Conservation (phyloP, 257 asterid species). For the Misopates orontium region DNA sequence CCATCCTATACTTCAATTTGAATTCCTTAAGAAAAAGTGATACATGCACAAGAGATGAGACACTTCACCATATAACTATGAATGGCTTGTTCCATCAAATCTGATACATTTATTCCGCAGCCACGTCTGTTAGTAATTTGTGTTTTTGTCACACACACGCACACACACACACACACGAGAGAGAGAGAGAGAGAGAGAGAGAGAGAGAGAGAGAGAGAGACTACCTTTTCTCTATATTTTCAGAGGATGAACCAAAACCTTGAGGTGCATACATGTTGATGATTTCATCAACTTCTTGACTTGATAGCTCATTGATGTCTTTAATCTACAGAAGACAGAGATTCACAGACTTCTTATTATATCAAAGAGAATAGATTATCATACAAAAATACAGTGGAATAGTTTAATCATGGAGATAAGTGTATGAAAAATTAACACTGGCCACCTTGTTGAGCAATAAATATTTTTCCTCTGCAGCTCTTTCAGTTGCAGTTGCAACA, state of each 20-base stretch:
- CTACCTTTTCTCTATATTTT: constrained; percentile 80
- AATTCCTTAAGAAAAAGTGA: too few species aligned
- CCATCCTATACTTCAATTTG: too few species aligned
- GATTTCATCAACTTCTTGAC: constrained; percentile 95
- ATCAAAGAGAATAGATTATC: constrained; percentile 1
- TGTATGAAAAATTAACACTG: constrained; percentile 3
- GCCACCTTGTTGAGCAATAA: constrained; percentile 79
- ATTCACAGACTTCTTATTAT: constrained; percentile 3
- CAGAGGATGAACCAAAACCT: constrained; percentile 62
- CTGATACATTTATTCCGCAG: neutral
- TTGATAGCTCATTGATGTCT: constrained; percentile 92
- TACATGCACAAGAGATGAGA: neutral
- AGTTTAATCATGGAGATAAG: constrained; percentile 15
- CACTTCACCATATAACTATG: neutral
- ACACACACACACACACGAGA: too few species aligned
- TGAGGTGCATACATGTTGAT: constrained; percentile 58
- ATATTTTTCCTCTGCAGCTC: constrained; percentile 79
- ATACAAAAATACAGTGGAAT: neutral
- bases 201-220: constrained; percentile 3
- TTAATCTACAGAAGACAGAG: constrained; percentile 53
- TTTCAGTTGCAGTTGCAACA: constrained; percentile 64
- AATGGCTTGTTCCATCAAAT: neutral
- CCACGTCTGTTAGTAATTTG: neutral
- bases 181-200: too few species aligned
- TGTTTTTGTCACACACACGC: too few species aligned